Conservation (phyloP, 2,329 filamentous ascomycete species). For the Monilinia laxa region DNA sequence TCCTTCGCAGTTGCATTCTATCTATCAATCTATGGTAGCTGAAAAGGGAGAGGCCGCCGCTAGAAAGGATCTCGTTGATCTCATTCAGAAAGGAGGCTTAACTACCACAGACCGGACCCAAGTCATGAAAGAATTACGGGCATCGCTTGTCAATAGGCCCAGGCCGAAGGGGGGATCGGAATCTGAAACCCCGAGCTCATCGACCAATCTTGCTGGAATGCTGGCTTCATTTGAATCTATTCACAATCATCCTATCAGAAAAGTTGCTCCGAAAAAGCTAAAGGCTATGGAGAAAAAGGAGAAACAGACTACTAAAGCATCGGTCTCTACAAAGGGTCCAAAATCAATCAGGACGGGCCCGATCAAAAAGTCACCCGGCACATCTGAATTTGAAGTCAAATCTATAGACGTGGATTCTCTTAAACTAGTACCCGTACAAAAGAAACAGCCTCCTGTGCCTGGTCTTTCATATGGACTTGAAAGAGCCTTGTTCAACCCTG, state of each 20-base stretch:
- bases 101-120: conserved; percentile 19
- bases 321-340: neutral
- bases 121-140: conserved; percentile 22
- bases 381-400: conserved; percentile 32
- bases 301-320: neutral
- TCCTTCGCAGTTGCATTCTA: conserved; percentile 19
- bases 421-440: conserved; percentile 35
- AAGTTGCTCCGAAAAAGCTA: neutral
- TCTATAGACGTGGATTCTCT: conserved; percentile 35
- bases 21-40: conserved; percentile 21
- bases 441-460: conserved; percentile 37
- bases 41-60: conserved; percentile 15
- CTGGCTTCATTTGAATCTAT: conserved; percentile 19
- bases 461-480: conserved; percentile 40
- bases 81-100: conserved; percentile 22
- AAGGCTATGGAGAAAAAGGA: neutral
- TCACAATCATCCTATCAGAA: neutral
- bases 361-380: conserved; percentile 11
- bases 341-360: conserved; percentile 14
- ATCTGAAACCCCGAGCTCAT: neutral
- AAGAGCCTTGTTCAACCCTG: conserved; percentile 85
- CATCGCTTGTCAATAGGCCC: conserved; percentile 16
- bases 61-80: conserved; percentile 17
- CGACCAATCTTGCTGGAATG: conserved; percentile 15
- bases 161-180: neutral